These are phyloP conservation scores for Zasmidium angulare DNA, from an alignment of 2,329 filamentous ascomycete genomes.

Conservation along the genomic window DNA sequence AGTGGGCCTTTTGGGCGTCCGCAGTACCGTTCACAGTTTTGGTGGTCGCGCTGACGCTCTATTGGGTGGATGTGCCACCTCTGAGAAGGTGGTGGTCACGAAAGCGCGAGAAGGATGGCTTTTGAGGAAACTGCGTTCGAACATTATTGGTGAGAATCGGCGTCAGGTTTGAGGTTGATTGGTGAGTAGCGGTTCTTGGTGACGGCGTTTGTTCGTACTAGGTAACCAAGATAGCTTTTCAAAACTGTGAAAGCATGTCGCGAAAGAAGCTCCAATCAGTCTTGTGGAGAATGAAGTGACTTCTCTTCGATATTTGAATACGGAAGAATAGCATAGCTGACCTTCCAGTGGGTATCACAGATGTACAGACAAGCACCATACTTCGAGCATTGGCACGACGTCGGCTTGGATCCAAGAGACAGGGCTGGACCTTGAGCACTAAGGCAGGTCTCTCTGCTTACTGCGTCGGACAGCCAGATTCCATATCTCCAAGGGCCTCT, in stretches of 20 bases:
- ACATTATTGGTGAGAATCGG: no score
- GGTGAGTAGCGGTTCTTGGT: no score
- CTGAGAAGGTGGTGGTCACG: slow-evolving; percentile 6
- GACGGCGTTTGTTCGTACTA: no score
- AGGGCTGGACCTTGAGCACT: neutral
- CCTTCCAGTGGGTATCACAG: slow-evolving; percentile 27
- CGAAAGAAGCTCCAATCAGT: no score
- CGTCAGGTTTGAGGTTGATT: no score
- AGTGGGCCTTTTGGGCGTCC: slow-evolving; percentile 11
- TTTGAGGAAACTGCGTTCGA: neutral
- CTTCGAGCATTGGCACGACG: neutral
- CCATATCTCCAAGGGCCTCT: slow-evolving; percentile 59
- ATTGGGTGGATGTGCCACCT: slow-evolving; percentile 5
- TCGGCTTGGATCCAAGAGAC: slow-evolving; percentile 4
- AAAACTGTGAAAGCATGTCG: no score
- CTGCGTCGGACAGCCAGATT: slow-evolving; percentile 63
- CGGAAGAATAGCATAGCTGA: neutral
- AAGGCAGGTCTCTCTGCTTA: slow-evolving; percentile 39
- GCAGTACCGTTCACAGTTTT: slow-evolving; percentile 14
- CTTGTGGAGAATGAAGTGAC: no score
- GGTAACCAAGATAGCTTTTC: no score
- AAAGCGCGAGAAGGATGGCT: neutral
- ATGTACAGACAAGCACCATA: slow-evolving; percentile 12
- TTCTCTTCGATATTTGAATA: neutral
- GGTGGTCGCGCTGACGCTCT: slow-evolving; percentile 5